Conservation (phyloP, 1,139 yeast species). For the Taphrina wiesneri region DNA sequence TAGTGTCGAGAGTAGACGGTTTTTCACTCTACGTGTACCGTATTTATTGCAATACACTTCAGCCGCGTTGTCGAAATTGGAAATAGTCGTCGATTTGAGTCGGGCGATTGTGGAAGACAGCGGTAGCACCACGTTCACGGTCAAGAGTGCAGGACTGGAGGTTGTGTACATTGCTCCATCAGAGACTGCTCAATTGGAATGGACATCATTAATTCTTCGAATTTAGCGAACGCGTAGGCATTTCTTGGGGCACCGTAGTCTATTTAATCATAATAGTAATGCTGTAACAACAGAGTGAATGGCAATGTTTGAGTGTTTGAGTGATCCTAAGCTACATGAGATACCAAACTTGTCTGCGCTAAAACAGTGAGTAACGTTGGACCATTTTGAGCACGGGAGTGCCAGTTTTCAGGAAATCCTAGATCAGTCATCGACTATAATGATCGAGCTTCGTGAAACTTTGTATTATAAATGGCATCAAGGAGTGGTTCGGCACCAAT, state of each 20-base stretch:
- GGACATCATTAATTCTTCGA: neutral
- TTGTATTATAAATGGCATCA: conserved; percentile 44
- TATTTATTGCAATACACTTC: neutral
- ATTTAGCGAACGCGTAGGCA: neutral
- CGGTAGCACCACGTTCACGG: neutral
- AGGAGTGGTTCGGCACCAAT: conserved; percentile 45
- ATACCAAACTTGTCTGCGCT: neutral
- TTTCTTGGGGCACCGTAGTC: neutral
- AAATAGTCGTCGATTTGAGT: neutral
- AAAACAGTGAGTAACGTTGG: neutral
- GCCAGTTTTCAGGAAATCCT: neutral
- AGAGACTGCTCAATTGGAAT: neutral
- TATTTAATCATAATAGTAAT: neutral
- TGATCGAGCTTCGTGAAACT: conserved; percentile 37
- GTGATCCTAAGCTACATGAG: no score
- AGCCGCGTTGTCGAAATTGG: neutral
- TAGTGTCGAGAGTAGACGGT: neutral
- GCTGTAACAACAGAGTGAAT: no score
- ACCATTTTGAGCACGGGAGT: neutral
- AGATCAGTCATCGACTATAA: conserved; percentile 7
- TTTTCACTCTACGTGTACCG: neutral
- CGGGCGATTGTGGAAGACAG: neutral
- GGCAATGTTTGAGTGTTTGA: no score
- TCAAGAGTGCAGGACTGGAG: neutral
- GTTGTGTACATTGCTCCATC: neutral